Evolutionary conservation across 202 grass and related monocot genomes (phyloP), one percentile per base, ranked within the genome.

Genomic region (Bolboschoenoplectus hybrid): DNA sequence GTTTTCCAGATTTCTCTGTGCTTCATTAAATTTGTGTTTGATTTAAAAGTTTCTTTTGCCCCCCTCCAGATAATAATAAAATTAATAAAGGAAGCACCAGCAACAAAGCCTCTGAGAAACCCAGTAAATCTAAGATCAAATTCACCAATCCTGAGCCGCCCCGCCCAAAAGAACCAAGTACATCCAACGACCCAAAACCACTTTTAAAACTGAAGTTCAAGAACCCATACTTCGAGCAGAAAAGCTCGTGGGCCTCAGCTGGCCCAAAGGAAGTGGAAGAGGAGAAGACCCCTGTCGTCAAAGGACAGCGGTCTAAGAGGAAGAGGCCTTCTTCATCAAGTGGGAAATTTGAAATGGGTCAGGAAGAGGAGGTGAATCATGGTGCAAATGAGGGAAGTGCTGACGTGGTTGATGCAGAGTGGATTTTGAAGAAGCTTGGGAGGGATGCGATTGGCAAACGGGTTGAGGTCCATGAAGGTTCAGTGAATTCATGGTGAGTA

Each of bases 181-280:
- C 91, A 84, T 89, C 90, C 62, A 92, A 89, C 57, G 92, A 88
- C 77, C 70, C 90, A 49, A 96, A 92, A 80, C 90, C 93, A 38
- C 89, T 99, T 83, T 83, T 99, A 51, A 99, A 96, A 83, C 88
- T 99, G 67, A 99, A 99, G 86, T 99, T 99, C 87, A 99, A 99
- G 86, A 94, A 93, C 36, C 97, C 97, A 52, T 90, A 94, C 91
- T 92, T 99, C 1, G 92, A 96, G 72, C 93, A 91, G 85, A 82
- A 64, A 83, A 96, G 89, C 66, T 91, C 84, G 26, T 87, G 92
- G 86, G 60, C 86, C 66, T 85, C 85, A 62, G 64, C 87, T 32
- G 16, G 50, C n/a, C 60, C 80, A 32, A 40, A 68, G 81, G 63
- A 67, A 44, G 66, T 68, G 20, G 82, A 90, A 83, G 85, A 91